Base-by-base conservation (phyloP, 73 alveolate species). In the Breviolum minutum region DNA sequence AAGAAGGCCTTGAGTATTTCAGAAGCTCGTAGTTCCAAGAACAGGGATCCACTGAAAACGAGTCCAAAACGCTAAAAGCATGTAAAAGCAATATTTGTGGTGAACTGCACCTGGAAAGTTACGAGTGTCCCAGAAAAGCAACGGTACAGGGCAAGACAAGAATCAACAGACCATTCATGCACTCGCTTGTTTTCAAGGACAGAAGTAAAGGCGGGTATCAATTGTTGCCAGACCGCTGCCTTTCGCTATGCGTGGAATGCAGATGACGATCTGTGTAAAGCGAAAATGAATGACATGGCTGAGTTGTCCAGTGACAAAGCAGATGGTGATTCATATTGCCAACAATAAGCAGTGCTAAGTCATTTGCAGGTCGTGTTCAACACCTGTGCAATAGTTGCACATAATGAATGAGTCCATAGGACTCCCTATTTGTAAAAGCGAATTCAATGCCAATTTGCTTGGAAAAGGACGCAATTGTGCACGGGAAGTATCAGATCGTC, bases 401-500 rank as follows among this genome's bases (percentile, higher is more conserved):
- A 83, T 54, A 61, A 30, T 77, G 16, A 54, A 61, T 71, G 73
- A 83, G 92, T 83, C 92, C 92, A 60, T 54, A 83, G 92, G 92
- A 83, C 64, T 83, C 73, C 88, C 32, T 80, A 7, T 76, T 76
- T 48, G 88, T 80, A 80, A 80, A 80, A 8, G 73, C 62, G 92
- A 83, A 83, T 83, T 83, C 92, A 83, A 24, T 61, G 92, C 92
- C 92, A 81, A 16, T 81, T 81, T 66, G 90, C 90, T 81, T 61
- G 92, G 27, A 54, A 83, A 83, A 83, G 48, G 30, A 16, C 32
- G 2, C 8, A 77, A 7, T 19, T 13, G 54, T 40, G 54, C 54
- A 40, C 54, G 54, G 54, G 54, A 40, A 40, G 54, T 40, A 40
- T 40, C 54, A 40, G 54, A 40, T 40, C 5, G 54, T 40, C 54